These are phyloP conservation scores for Brassica cretica DNA, from an alignment of 345 rosid genomes.

Conservation along the genomic window DNA sequence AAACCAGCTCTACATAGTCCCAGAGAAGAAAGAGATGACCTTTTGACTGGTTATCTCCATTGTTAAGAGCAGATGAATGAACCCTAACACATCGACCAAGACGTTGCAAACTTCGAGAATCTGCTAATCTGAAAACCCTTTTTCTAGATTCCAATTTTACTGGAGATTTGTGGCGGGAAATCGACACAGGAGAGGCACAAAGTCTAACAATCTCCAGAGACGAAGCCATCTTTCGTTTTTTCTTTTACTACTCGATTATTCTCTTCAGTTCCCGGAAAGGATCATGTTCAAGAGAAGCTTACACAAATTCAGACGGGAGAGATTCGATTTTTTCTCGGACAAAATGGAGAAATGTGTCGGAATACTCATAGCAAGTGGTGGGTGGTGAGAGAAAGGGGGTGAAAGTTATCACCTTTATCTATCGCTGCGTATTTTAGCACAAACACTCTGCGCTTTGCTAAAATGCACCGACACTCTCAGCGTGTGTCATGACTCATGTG, in stretches of 20 bases:
- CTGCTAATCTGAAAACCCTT: slow-evolving; percentile 36
- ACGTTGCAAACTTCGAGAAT: slow-evolving; percentile 29
- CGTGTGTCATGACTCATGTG: neutral
- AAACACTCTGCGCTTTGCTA: neutral
- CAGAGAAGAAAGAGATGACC: slow-evolving; percentile 47
- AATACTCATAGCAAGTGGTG: slow-evolving; percentile 22
- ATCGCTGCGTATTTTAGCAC: neutral
- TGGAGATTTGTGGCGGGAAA: slow-evolving; percentile 48
- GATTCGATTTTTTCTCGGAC: slow-evolving; percentile 15
- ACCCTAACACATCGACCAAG: slow-evolving; percentile 40
- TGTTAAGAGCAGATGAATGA: slow-evolving; percentile 52
- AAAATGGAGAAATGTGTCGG: slow-evolving; percentile 11
- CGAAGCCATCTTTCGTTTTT: slow-evolving; percentile 22
- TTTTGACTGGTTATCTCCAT: slow-evolving; percentile 57
- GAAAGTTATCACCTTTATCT: slow-evolving; percentile 26
- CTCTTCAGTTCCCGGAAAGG: slow-evolving; percentile 21
- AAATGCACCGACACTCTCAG: neutral
- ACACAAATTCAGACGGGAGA: slow-evolving; percentile 1
- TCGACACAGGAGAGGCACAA: slow-evolving; percentile 46
- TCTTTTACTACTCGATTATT: neutral
- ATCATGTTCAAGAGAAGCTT: slow-evolving; percentile 1
- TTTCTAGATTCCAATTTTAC: slow-evolving; percentile 41
- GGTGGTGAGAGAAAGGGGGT: slow-evolving; percentile 34
- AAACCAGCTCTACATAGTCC: neutral
- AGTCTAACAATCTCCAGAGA: slow-evolving; percentile 48